Base-by-base conservation (phyloP, 257 asterid species). In the Parsonsia alboflavescens region DNA sequence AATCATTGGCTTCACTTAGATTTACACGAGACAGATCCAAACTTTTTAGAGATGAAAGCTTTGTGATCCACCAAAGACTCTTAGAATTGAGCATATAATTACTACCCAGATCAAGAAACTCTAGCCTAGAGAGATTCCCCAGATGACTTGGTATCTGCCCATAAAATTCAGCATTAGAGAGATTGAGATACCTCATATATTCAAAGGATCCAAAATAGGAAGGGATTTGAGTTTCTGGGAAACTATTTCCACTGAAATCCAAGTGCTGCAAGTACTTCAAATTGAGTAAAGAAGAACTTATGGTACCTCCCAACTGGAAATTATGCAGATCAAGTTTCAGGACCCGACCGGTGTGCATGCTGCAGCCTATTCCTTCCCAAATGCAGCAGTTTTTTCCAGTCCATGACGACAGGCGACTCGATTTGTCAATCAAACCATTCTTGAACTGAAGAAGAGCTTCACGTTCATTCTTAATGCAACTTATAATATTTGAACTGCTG, bases 241-340 rank as follows among this genome's bases (percentile, higher is more conserved):
- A 78, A 52, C 75, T 30, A 53, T 78, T 81, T 49, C 15, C 2
- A 63, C 85, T 74, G 28, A 81, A 46, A 53, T 78, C 85, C 68
- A 78, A 24, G 57, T 78, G 59, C 7, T 59, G 4, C 74, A 81
- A 62, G 46, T 72, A 77, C 44, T 70, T 54, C 77, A 81, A 45
- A 17, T 30, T 16, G 57, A 78, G 50, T 24, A 75, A 58, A 26
- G 82, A 75, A 26, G 45, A 48, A 72, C 30, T 71, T 13, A 81
- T 44, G 76, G 67, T 66, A 45, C 82, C 82, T 65, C 76, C 73
- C 64, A 82, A 52, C 33, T 57, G 42, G 7, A 24, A 26, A 17
- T 22, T 33, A 1, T 61, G 44, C 44, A 41, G 0, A 41, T 41
- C 44, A 41, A 41, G 44, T 41, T 41, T 41, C 5, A 41, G 44